phyloP scores from a whole-genome alignment of 2,329 filamentous ascomycete genomes.

The Paecilomyces niveus region DNA sequence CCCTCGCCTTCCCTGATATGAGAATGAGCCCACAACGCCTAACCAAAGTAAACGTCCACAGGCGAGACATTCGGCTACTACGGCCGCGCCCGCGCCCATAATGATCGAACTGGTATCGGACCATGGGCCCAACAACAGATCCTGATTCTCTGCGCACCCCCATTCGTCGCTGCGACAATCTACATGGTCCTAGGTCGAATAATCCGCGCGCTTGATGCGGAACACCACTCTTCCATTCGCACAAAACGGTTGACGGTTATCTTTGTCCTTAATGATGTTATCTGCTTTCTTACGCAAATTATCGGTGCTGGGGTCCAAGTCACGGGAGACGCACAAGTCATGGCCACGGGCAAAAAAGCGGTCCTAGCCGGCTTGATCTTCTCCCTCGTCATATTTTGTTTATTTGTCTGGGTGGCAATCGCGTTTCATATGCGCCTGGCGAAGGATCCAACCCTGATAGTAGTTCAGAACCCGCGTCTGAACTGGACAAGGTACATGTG shows the following conservation, averaged over 20 bases:
- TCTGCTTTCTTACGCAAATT: conserved; percentile 28
- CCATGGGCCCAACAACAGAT: conserved; percentile 32
- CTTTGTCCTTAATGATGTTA: conserved; percentile 30
- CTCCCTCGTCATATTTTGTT: conserved; percentile 18
- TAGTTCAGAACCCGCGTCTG: conserved; percentile 8
- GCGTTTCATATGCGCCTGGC: conserved; percentile 16
- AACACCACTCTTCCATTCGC: conserved; percentile 27
- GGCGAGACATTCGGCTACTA: conserved; percentile 32
- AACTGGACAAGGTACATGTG: conserved; percentile 21
- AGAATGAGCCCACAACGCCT: not conserved
- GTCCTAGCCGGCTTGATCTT: conserved; percentile 23
- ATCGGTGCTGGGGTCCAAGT: conserved; percentile 24
- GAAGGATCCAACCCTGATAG: conserved; percentile 10
- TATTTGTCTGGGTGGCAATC: conserved; percentile 18
- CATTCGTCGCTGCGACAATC: conserved; percentile 32
- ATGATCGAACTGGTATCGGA: conserved; percentile 14
- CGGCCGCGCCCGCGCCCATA: conserved; percentile 27
- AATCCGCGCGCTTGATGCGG: conserved; percentile 27
- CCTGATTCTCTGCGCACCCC: conserved; percentile 33
- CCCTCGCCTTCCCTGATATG: not conserved
- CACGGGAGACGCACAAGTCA: conserved; percentile 12
- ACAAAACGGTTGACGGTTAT: conserved; percentile 29
- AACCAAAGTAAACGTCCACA: conserved; percentile 3
- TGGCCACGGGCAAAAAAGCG: conserved; percentile 17
- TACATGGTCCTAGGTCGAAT: conserved; percentile 37